Conservation (phyloP, 306 rosid species). For the Vigna unguiculata region DNA sequence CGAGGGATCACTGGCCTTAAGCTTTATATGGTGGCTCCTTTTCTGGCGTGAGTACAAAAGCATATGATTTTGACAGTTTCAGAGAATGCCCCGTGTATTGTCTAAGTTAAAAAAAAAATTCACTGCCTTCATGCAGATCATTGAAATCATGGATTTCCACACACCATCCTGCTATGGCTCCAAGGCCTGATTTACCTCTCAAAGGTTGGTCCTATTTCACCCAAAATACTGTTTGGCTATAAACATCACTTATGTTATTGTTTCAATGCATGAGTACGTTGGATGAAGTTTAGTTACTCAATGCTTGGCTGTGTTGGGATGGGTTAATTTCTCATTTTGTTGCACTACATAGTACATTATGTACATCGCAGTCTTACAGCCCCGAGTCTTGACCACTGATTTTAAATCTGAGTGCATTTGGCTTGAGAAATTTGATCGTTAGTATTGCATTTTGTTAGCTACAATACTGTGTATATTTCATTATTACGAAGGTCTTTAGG, state of each 20-base stretch:
- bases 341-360: conserved; percentile 1
- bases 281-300: conserved; percentile 15
- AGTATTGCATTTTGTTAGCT: conserved; percentile 2
- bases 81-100: conserved; percentile 31
- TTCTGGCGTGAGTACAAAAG: conserved; percentile 71
- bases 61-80: conserved; percentile 46
- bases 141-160: conserved; percentile 77
- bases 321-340: conserved; percentile 21
- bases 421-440: conserved; percentile 14
- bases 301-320: not conserved
- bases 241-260: conserved; percentile 20
- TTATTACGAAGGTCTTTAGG: not conserved
- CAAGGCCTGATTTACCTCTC: conserved; percentile 74
- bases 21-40: conserved; percentile 99
- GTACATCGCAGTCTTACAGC: not conserved
- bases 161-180: conserved; percentile 67
- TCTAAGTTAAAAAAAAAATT: conserved; percentile 43
- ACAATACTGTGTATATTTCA: not conserved
- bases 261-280: not conserved
- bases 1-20: conserved; percentile 96
- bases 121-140: conserved; percentile 59
- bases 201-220: conserved; percentile 58
- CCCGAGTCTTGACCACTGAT: not conserved
- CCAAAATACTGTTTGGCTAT: conserved; percentile 10
- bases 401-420: not conserved